phyloP scores from a whole-genome alignment of 305 asterid genomes.

The Fraxinus albicans region DNA sequence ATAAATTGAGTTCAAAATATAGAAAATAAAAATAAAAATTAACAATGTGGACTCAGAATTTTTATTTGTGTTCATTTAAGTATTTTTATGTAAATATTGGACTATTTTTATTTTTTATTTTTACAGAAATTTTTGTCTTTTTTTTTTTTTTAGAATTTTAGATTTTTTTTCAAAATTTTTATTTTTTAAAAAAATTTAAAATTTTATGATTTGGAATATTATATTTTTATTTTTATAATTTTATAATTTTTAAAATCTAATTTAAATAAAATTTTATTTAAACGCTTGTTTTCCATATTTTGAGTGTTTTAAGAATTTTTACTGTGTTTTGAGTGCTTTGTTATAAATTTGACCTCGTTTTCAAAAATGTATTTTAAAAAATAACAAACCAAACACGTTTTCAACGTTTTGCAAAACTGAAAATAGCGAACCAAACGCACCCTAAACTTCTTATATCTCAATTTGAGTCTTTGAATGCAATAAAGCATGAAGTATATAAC shows the following conservation, averaged over 20 bases:
- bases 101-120: background rate
- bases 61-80: background rate
- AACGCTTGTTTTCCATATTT: background rate
- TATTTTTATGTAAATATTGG: background rate
- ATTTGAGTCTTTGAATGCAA: slow-evolving; percentile 1
- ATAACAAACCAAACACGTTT: background rate
- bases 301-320: background rate
- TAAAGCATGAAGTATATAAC: slow-evolving; percentile 1
- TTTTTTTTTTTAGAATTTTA: background rate
- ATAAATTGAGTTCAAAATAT: background rate
- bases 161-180: too few species aligned
- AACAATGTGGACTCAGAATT: background rate
- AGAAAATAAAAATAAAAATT: background rate
- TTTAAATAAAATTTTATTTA: too few species aligned
- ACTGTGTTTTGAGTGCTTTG: background rate
- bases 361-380: too few species aligned
- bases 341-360: background rate
- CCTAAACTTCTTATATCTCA: background rate
- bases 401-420: background rate
- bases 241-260: too few species aligned
- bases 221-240: too few species aligned
- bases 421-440: background rate
- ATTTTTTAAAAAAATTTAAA: too few species aligned
- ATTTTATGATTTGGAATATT: background rate
- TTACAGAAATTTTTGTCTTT: background rate